A percentile compares a stretch with the other conserved stretches of the same genome.
Evolutionary conservation across 495 filamentous ascomycete species (phyloP).

Genomic region (Neurospora hispaniola): DNA sequence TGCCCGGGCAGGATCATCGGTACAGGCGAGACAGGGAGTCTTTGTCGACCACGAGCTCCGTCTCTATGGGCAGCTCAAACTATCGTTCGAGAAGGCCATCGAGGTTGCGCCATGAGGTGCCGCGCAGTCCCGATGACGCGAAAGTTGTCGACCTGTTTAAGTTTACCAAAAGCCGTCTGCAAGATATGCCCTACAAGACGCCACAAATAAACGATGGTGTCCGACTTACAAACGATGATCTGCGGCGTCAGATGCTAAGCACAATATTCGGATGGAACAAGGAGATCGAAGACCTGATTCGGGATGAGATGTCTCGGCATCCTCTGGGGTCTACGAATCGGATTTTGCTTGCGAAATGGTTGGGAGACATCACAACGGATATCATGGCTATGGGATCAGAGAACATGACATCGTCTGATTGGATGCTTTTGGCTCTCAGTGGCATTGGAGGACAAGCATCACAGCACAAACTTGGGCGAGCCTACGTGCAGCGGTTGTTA

Average conservation of each 20-base stretch:
- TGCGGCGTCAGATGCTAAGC: conserved; percentile 84
- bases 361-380: conserved; percentile 75
- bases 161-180: conserved; percentile 59
- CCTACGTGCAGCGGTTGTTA: conserved; percentile 82
- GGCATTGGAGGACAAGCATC: conserved; percentile 71
- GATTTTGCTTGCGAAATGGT: conserved; percentile 81
- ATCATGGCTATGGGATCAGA: conserved; percentile 71
- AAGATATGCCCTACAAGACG: conserved; percentile 67
- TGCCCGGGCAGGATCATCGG: conserved; percentile 19
- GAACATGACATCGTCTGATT: conserved; percentile 79
- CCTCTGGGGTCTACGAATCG: conserved; percentile 58
- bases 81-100: conserved; percentile 57
- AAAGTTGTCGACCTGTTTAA: conserved; percentile 56
- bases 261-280: conserved; percentile 93
- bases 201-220: conserved; percentile 50
- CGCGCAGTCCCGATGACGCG: conserved; percentile 49
- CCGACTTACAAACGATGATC: conserved; percentile 67
- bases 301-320: conserved; percentile 76
- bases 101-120: conserved; percentile 70
- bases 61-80: conserved; percentile 50
- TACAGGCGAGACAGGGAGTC: conserved; percentile 42
- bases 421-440: conserved; percentile 93
- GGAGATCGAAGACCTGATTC: conserved; percentile 71
- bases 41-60: conserved; percentile 46
- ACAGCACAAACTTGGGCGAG: conserved; percentile 81